Evolutionary conservation across 345 rosid genomes (phyloP).

Genomic region (Erysimum cheiranthoides): DNA sequence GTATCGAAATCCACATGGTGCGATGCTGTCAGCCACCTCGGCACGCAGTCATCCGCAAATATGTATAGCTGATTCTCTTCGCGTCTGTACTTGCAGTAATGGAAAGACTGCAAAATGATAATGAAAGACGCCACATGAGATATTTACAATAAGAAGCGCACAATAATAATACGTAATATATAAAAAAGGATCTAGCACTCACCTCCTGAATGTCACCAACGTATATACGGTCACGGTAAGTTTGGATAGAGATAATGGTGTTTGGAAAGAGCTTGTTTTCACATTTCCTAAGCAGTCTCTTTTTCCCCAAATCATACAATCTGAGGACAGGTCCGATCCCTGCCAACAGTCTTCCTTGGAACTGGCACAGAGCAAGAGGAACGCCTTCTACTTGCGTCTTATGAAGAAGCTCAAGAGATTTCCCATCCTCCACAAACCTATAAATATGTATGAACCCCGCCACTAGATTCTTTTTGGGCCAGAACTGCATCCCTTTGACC

Average conservation of each 20-base stretch:
- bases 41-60: constrained; percentile 93
- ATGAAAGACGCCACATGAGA: not conserved
- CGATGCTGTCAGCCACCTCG: constrained; percentile 93
- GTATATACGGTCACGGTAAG: constrained; percentile 89
- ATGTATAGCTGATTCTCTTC: constrained; percentile 96
- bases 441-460: constrained; percentile 91
- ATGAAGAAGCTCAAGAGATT: constrained; percentile 83
- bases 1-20: constrained; percentile 92
- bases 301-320: constrained; percentile 92
- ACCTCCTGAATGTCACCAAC: constrained; percentile 98
- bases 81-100: constrained; percentile 95
- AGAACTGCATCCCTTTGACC: constrained; percentile 89
- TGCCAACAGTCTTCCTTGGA: constrained; percentile 93
- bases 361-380: constrained; percentile 90
- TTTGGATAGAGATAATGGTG: constrained; percentile 73
- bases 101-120: constrained; percentile 78
- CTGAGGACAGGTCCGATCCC: constrained; percentile 92
- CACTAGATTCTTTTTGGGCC: constrained; percentile 69
- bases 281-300: constrained; percentile 89
- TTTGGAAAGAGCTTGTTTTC: constrained; percentile 95
- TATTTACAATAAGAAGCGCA: not conserved
- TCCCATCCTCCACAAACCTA: constrained; percentile 92
- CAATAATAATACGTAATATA: not conserved
- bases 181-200: constrained; percentile 22
- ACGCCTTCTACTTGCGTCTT: constrained; percentile 96